Conservation (phyloP, 139 green algal species). For the Haematococcus sp. region DNA sequence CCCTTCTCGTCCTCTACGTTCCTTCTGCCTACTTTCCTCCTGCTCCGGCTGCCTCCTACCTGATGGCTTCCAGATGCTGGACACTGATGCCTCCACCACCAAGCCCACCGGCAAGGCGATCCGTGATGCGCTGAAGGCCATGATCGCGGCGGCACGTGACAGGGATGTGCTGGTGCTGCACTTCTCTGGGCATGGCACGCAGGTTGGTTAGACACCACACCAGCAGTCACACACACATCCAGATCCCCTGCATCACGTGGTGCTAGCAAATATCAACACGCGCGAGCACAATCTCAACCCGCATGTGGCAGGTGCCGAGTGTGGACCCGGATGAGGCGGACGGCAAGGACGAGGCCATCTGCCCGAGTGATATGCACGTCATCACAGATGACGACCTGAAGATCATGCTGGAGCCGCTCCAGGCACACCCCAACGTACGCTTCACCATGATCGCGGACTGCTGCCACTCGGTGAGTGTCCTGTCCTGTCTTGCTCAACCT, state of each 20-base stretch:
- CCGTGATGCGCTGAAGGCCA: constrained; percentile 28
- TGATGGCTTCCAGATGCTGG: constrained; percentile 32
- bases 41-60: too few species aligned
- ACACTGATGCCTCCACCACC: constrained; percentile 43
- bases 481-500: not conserved
- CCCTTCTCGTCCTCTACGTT: too few species aligned
- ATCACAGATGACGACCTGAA: constrained; percentile 51
- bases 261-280: too few species aligned
- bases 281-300: not conserved
- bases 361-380: constrained; percentile 57
- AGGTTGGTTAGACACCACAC: too few species aligned
- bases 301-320: not conserved
- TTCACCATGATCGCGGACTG: constrained; percentile 58
- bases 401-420: constrained; percentile 19
- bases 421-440: constrained; percentile 32
- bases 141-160: not conserved
- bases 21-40: too few species aligned
- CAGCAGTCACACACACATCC: too few species aligned
- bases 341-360: constrained; percentile 61
- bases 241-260: too few species aligned
- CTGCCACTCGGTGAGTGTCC: constrained; percentile 58
- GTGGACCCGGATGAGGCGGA: constrained; percentile 33
- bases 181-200: not conserved
- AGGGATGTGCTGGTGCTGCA: not conserved
- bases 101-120: constrained; percentile 71